Evolutionary conservation across 169 alveolate species (phyloP), one percentile per base, ranked within the genome.

Genomic region (Babesia ovis): DNA sequence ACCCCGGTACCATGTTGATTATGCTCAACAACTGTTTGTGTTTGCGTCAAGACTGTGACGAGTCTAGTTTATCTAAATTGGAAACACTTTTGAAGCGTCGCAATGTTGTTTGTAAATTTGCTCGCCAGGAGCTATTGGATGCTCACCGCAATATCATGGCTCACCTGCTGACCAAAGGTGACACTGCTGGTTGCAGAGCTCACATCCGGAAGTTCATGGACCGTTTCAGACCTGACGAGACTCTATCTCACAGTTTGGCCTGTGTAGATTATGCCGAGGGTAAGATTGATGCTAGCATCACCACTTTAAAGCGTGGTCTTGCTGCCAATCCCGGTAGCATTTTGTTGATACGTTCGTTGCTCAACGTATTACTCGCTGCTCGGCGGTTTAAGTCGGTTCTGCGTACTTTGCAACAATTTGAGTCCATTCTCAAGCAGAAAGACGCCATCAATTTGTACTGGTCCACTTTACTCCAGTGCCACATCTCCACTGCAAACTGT

Each of bases 41-140:
- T 12, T 54, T 64, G 27, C 25, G 74, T 42, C 32, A 16, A 8
- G 46, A 31, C 0, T 41, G 14, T 20, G 61, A 16, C 2, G 25
- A n/a, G 51, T 4, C 58, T 12, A 29, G 12, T 12, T n/a, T 37
- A 9, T 11, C 62, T 14, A 43, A 35, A 23, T 27, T 64, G 27
- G 74, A 64, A 34, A 9, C 42, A 3, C 50, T 64, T 14, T 20
- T 64, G 62, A 64, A 64, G 61, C 45, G 53, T 8, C 32, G 29
- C 61, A 64, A 64, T n/a, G 74, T 64, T 2, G 61, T 48, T 27
- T 64, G 74, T 48, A 64, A 64, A 35, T 64, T 64, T 31, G 32
- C 62, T 29, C 59, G 25, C 32, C 43, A 41, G 3, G 74, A 64
- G 48, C 74, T 64, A 12, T 11, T 64, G 61, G 74, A 45, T 39